Percentiles rank a stretch among this genome's conserved stretches.
Conservation (phyloP, 1,284 basidiomycete genomes). For the Waitea zeae region DNA sequence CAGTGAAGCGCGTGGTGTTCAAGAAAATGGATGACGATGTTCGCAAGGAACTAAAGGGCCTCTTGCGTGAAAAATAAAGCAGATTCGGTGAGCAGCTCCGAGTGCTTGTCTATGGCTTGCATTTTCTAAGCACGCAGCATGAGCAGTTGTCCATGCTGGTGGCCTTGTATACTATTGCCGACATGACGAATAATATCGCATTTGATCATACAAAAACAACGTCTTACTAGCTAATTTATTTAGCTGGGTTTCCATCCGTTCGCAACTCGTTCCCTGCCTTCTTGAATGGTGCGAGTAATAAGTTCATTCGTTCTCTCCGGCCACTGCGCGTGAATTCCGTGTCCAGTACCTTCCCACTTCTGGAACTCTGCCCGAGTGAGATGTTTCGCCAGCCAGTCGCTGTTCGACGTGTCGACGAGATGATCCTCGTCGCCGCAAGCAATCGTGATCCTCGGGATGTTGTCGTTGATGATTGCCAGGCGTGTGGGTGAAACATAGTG, state of each 20-base stretch:
- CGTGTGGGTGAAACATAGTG: conserved; percentile 45
- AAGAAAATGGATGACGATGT: conserved; percentile 17
- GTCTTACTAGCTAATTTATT: too few species aligned
- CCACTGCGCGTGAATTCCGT: conserved; percentile 44
- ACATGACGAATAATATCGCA: neutral
- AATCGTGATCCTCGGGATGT: conserved; percentile 46
- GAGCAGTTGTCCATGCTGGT: too few species aligned
- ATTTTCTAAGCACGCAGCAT: neutral
- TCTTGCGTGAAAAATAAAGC: conserved; percentile 20
- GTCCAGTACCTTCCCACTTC: conserved; percentile 48
- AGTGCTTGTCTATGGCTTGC: neutral
- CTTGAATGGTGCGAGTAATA: conserved; percentile 35
- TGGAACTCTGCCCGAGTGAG: conserved; percentile 59
- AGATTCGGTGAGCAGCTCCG: neutral
- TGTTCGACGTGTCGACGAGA: conserved; percentile 42
- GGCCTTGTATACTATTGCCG: neutral
- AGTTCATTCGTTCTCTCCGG: conserved; percentile 34
- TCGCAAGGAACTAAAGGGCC: conserved; percentile 17
- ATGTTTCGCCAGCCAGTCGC: conserved; percentile 33
- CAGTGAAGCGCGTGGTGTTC: conserved; percentile 18
- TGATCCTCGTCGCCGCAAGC: conserved; percentile 63
- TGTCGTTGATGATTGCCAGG: conserved; percentile 33
- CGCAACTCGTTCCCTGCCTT: conserved; percentile 22
- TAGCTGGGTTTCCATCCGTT: neutral
- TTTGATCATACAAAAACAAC: neutral